phyloP scores from a whole-genome alignment of 495 filamentous ascomycete species.

The Trichocladium uniseriatum region DNA sequence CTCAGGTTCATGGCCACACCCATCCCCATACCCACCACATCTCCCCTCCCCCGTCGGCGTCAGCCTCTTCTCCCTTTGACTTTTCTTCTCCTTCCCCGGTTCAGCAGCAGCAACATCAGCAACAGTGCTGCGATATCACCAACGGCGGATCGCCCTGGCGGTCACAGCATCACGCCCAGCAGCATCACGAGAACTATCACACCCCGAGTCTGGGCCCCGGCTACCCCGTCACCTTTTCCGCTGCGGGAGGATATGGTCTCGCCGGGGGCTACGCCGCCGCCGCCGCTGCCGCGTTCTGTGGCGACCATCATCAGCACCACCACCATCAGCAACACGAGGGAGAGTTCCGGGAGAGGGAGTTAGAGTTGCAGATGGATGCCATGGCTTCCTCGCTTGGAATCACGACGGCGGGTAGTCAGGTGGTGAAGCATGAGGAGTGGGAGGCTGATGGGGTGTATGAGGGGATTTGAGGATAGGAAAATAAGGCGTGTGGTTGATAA shows the following conservation, averaged over 20 bases:
- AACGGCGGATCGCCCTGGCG: no score
- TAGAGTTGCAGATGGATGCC: neutral
- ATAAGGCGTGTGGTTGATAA: neutral
- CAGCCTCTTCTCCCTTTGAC: constrained; percentile 5
- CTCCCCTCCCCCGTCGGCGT: constrained; percentile 17
- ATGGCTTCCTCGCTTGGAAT: no score
- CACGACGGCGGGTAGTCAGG: neutral
- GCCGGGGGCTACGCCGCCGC: neutral
- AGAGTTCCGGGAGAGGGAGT: constrained; percentile 2
- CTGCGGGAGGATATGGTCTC: neutral
- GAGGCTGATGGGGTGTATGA: constrained; percentile 12
- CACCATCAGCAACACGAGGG: constrained; percentile 7
- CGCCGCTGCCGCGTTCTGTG: neutral
- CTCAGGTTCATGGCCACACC: no score
- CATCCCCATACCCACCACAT: no score
- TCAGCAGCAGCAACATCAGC: neutral
- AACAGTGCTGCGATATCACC: neutral
- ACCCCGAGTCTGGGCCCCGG: neutral
- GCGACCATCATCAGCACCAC: constrained; percentile 2
- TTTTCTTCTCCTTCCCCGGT: neutral
- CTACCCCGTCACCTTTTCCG: neutral
- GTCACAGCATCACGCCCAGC: constrained; percentile 10
- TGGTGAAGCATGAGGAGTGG: constrained; percentile 33
- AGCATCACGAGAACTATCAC: neutral
- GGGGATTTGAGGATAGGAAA: neutral